Evolutionary conservation across 352 stramenopile species (phyloP).

Genomic region (Pythium aquatile): DNA sequence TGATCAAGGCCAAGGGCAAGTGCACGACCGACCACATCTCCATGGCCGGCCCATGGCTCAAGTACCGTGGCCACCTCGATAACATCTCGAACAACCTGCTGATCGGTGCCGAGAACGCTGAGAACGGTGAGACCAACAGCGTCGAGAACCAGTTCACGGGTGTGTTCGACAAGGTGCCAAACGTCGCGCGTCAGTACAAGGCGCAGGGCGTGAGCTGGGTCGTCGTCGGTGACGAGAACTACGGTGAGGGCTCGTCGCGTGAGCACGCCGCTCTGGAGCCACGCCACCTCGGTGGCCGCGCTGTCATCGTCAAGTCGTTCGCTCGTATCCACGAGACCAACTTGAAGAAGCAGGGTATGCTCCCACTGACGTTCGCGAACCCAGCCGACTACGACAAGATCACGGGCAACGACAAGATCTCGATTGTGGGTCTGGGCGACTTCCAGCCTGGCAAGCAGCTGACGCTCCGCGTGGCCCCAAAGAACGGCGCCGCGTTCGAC

Average conservation of each 20-base stretch:
- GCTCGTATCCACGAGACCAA: conserved; percentile 95
- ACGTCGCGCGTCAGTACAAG: conserved; percentile 91
- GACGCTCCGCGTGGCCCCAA: conserved; percentile 77
- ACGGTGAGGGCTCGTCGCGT: conserved; percentile 91
- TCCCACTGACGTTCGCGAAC: conserved; percentile 91
- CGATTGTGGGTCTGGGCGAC: conserved; percentile 82
- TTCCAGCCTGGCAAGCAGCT: conserved; percentile 88
- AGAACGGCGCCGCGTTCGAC: conserved; percentile 69
- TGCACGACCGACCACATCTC: conserved; percentile 95
- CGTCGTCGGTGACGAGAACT: conserved; percentile 94
- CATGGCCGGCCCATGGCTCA: conserved; percentile 93
- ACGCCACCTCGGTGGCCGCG: conserved; percentile 87
- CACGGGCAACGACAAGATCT: conserved; percentile 90
- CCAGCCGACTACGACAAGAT: conserved; percentile 93
- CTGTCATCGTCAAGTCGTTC: conserved; percentile 93
- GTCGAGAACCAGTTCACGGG: conserved; percentile 90
- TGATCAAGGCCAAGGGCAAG: conserved; percentile 96
- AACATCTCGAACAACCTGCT: conserved; percentile 96
- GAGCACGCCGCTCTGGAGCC: conserved; percentile 92
- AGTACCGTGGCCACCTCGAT: conserved; percentile 93
- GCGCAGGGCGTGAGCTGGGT: conserved; percentile 88
- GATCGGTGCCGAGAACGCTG: conserved; percentile 91
- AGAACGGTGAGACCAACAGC: conserved; percentile 91
- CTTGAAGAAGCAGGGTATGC: conserved; percentile 96
- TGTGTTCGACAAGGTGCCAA: conserved; percentile 87